Conservation (phyloP, 495 filamentous ascomycete genomes). For the Letharia lupina region DNA sequence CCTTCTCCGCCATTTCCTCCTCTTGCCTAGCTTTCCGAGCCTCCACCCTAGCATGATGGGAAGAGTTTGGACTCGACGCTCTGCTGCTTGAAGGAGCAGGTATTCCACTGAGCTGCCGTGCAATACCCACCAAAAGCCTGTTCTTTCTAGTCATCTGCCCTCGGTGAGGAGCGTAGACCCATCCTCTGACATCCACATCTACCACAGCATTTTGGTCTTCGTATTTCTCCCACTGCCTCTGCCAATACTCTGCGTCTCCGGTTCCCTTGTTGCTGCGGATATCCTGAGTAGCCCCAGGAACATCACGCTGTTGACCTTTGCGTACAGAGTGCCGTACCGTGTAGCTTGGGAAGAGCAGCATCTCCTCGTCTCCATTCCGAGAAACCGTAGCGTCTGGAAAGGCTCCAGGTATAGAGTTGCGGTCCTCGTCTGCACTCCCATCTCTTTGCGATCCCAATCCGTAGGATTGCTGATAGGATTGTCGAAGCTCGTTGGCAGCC, state of each 20-base stretch:
- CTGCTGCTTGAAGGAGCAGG: slow-evolving; percentile 49
- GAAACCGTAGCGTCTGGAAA: slow-evolving; percentile 78
- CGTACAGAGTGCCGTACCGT: slow-evolving; percentile 52
- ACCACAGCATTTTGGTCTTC: slow-evolving; percentile 76
- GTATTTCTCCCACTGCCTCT: slow-evolving; percentile 55
- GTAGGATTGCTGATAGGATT: slow-evolving; percentile 61
- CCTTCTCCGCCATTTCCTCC: slow-evolving; percentile 57
- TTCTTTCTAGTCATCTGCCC: slow-evolving; percentile 86
- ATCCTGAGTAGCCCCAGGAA: slow-evolving; percentile 28
- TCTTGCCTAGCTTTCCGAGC: slow-evolving; percentile 36
- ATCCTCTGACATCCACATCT: slow-evolving; percentile 89
- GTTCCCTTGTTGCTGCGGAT: slow-evolving; percentile 27
- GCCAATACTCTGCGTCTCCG: slow-evolving; percentile 58
- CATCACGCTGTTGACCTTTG: slow-evolving; percentile 34
- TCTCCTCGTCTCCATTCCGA: slow-evolving; percentile 74
- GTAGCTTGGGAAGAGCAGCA: slow-evolving; percentile 91
- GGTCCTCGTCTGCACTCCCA: slow-evolving; percentile 43
- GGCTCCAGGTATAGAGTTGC: slow-evolving; percentile 57
- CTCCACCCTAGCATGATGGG: slow-evolving; percentile 28
- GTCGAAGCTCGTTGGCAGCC: slow-evolving; percentile 83
- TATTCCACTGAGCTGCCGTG: slow-evolving; percentile 75
- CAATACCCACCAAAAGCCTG: slow-evolving; percentile 72
- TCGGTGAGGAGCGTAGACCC: slow-evolving; percentile 79
- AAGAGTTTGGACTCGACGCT: slow-evolving; percentile 31
- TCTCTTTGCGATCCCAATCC: slow-evolving; percentile 41